Conservation (phyloP, 2,329 filamentous ascomycete species). For the Trichoderma simmonsii region DNA sequence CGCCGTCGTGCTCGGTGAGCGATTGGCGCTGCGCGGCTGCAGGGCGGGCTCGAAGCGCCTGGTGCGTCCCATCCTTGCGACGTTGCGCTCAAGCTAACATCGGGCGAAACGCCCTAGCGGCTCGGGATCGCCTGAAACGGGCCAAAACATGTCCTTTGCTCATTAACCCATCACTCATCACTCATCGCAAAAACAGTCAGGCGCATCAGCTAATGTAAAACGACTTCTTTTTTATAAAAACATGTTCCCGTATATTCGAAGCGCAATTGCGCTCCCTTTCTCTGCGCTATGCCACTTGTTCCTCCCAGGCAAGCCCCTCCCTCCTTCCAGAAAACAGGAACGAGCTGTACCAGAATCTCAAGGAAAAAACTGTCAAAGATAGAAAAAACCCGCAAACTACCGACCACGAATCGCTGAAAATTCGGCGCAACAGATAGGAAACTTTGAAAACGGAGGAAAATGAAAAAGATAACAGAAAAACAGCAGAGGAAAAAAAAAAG, state of each 20-base stretch:
- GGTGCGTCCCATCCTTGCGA: background rate
- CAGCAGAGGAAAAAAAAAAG: background rate
- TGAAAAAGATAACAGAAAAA: background rate
- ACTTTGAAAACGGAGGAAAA: background rate
- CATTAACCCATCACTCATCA: background rate
- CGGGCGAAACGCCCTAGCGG: conserved; percentile 8
- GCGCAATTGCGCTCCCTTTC: background rate
- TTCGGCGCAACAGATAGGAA: conserved; percentile 13
- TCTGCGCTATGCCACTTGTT: conserved; percentile 4
- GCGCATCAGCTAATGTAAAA: background rate
- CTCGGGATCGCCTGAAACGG: background rate
- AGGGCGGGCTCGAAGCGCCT: background rate
- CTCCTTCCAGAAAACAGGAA: background rate
- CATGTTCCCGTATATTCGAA: conserved; percentile 16
- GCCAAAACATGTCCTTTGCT: background rate
- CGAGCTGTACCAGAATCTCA: background rate
- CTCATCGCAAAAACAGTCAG: background rate
- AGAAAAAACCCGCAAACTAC: conserved; percentile 16
- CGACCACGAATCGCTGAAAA: conserved; percentile 19
- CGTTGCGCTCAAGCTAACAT: conserved; percentile 9
- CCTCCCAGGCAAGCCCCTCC: background rate
- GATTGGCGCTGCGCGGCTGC: background rate
- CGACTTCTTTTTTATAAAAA: background rate
- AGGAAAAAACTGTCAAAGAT: background rate
- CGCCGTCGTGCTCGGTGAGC: background rate